A percentile compares a stretch with the other conserved stretches of the same genome.
phyloP scores from a whole-genome alignment of 176 grass and related monocot genomes.

The Typha latifolia region DNA sequence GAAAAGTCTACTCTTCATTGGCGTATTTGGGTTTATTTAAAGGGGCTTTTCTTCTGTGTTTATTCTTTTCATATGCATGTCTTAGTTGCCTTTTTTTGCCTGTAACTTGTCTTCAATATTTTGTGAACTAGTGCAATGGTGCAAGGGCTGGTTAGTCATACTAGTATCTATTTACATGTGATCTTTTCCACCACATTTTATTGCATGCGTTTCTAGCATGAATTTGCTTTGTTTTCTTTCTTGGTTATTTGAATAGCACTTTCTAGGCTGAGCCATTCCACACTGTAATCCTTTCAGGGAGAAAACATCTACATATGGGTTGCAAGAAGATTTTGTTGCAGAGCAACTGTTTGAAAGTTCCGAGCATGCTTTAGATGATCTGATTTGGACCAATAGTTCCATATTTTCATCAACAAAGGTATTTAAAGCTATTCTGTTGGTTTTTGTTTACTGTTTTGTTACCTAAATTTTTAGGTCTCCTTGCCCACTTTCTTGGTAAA shows the following conservation, averaged over 20 bases:
- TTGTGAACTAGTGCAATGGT: no score
- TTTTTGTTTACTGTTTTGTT: not conserved
- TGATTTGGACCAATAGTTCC: slow-evolving; percentile 80
- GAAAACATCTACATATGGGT: slow-evolving; percentile 42
- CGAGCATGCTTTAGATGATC: slow-evolving; percentile 72
- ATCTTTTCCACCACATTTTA: no score
- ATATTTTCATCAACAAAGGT: slow-evolving; percentile 72
- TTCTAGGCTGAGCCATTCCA: not conserved
- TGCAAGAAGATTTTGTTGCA: slow-evolving; percentile 87
- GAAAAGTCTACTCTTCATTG: no score
- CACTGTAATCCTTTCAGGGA: slow-evolving; percentile 34
- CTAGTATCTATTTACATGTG: no score
- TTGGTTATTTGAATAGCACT: not conserved
- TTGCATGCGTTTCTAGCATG: not conserved
- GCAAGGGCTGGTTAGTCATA: no score
- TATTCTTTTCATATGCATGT: no score
- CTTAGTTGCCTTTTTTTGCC: no score
- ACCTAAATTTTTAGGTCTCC: not conserved
- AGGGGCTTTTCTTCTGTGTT: no score
- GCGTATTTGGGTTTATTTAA: no score
- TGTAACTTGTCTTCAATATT: no score
- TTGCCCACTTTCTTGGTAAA: no score
- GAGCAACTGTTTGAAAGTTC: slow-evolving; percentile 93
- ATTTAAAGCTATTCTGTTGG: slow-evolving; percentile 18
- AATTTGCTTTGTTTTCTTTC: not conserved